phyloP scores from a whole-genome alignment of 2,329 filamentous ascomycete genomes.

The Emergomyces pasteurianus region DNA sequence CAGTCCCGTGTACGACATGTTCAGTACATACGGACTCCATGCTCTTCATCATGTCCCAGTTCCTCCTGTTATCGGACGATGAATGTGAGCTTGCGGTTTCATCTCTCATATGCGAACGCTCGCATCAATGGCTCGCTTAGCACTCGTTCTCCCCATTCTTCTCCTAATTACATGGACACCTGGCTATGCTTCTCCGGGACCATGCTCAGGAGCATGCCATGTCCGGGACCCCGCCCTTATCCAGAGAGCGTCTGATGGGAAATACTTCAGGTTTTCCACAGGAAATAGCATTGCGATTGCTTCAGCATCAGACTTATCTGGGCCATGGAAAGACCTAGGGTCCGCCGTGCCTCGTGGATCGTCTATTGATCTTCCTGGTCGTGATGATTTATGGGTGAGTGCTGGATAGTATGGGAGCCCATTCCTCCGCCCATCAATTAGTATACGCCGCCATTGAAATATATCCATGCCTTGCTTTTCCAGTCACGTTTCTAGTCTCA shows the following conservation, averaged over 20 bases:
- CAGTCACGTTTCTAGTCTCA: background rate
- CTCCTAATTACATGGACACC: background rate
- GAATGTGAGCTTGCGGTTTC: background rate
- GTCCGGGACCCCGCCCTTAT: constrained; percentile 35
- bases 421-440: background rate
- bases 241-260: constrained; percentile 32
- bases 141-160: background rate
- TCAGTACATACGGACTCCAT: background rate
- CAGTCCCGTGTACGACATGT: background rate
- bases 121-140: background rate
- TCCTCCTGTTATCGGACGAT: background rate
- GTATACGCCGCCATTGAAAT: background rate
- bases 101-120: background rate
- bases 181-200: background rate
- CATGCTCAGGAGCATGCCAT: constrained; percentile 3
- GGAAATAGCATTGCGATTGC: constrained; percentile 39
- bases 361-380: constrained; percentile 35
- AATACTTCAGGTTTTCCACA: constrained; percentile 45
- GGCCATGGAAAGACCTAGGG: constrained; percentile 41
- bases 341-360: constrained; percentile 36
- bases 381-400: constrained; percentile 39
- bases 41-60: background rate
- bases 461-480: background rate
- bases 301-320: constrained; percentile 35
- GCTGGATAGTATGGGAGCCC: background rate